A percentile compares a stretch with the other conserved stretches of the same genome.
phyloP scores from a whole-genome alignment of 768 basidiomycete species.

The Coprinopsis sp. region DNA sequence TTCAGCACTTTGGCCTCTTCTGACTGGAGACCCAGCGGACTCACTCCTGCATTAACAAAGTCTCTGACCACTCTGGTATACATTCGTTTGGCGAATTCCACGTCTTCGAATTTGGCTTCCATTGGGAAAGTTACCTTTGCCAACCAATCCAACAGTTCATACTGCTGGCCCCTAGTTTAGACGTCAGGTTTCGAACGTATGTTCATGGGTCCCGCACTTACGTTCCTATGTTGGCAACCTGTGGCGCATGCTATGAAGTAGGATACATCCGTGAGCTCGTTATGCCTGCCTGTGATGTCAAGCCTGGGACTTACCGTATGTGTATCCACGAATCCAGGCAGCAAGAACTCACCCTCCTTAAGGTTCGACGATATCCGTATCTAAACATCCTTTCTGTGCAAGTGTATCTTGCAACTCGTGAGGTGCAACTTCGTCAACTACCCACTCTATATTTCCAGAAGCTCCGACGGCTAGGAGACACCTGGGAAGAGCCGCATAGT shows the following conservation, averaged over 20 bases:
- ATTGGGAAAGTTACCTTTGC: slow-evolving; percentile 80
- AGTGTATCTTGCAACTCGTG: slow-evolving; percentile 46
- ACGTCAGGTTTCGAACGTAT: neutral
- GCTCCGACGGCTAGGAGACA: slow-evolving; percentile 52
- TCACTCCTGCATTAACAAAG: slow-evolving; percentile 69
- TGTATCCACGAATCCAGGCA: slow-evolving; percentile 90
- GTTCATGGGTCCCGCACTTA: slow-evolving; percentile 31
- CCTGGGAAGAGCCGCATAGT: slow-evolving; percentile 42
- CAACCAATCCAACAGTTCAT: slow-evolving; percentile 89
- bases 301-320: slow-evolving; percentile 60
- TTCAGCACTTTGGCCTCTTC: too few relatives aligned
- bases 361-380: slow-evolving; percentile 41
- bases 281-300: slow-evolving; percentile 6
- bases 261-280: neutral
- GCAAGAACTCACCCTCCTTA: slow-evolving; percentile 58
- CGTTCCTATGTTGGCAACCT: slow-evolving; percentile 71
- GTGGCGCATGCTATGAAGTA: slow-evolving; percentile 63
- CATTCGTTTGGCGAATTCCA: slow-evolving; percentile 59
- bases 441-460: slow-evolving; percentile 60
- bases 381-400: slow-evolving; percentile 43
- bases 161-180: slow-evolving; percentile 65
- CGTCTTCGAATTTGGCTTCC: slow-evolving; percentile 71
- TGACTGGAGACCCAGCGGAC: too few relatives aligned
- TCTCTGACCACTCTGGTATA: slow-evolving; percentile 73
- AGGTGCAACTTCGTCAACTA: slow-evolving; percentile 53